Base-by-base conservation (phyloP, 257 asterid species). In the Capsicum pubescens region DNA sequence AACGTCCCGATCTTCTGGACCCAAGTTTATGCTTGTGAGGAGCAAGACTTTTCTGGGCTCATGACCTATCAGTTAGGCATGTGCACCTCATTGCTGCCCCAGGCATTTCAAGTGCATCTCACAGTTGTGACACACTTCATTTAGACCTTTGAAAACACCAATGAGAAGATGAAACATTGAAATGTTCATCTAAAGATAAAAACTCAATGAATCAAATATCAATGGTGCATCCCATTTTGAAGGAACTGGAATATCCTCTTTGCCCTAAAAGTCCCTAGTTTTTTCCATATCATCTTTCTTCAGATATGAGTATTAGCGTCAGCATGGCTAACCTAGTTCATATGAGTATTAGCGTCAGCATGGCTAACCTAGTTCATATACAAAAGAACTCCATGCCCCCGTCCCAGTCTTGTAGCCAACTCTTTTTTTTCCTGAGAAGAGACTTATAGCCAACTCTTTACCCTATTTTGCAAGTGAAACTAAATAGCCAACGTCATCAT, bases 401-500 rank as follows among this genome's bases (percentile, higher is more conserved):
- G 50, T 50, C 61, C 39, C 61, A 74, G 46, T 74, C 61, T 26
- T 10, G 79, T 12, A 12, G 61, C 46, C 8, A 74, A 74, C 61
- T 50, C 81, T 50, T 74, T 19, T 26, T 26, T 26, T 26, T 26
- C 32, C 32, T 26, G 32, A 26, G 32, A 26, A 1, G 32, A 26
- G 32, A 26, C 61, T 26, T 10, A 58, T 12, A 12, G 61, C 46
- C 8, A 74, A 74, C 61, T 50, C 81, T 50, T 74, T 19, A 6
- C 44, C 81, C 81, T 50, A 50, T 19, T 74, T 48, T 74, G 44
- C 81, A 54, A 54, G 48, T 74, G 60, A 26, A 26, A 52, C 81
- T 76, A 76, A 26, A 76, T 76, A 1, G 32, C 1, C 5, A 32
- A 76, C 50, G n/a, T 74, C 16, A 50, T 74, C 80, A 74, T 76